Conservation (phyloP, 1,139 yeast genomes). For the Citeromyces siamensis region DNA sequence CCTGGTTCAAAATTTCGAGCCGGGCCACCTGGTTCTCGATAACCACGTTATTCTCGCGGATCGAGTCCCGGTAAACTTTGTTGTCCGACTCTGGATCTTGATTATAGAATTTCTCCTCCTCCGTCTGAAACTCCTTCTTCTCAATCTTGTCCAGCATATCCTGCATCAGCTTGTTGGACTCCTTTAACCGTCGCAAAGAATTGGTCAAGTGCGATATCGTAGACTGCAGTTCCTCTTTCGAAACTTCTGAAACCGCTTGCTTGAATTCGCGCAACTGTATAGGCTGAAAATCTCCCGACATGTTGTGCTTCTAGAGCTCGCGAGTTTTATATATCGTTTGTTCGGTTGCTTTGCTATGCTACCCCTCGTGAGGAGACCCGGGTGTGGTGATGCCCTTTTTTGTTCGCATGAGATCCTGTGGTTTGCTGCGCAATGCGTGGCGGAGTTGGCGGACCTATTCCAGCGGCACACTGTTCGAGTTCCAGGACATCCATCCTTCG, state of each 20-base stretch:
- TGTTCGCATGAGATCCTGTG: not conserved
- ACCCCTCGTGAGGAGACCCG: not conserved
- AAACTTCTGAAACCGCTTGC: constrained; percentile 20
- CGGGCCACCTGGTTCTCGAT: constrained; percentile 22
- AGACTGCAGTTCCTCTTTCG: constrained; percentile 17
- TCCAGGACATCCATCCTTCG: constrained; percentile 36
- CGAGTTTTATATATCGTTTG: not conserved
- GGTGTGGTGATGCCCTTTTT: not conserved
- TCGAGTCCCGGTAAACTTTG: constrained; percentile 20
- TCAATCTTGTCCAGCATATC: constrained; percentile 16
- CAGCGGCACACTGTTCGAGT: not conserved
- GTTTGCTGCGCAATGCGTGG: not conserved
- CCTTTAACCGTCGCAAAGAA: constrained; percentile 20
- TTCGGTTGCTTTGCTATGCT: not conserved
- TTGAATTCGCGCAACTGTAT: constrained; percentile 23
- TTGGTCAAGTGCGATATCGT: constrained; percentile 17
- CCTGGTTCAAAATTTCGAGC: constrained; percentile 20
- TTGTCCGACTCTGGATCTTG: constrained; percentile 18
- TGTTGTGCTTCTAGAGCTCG: constrained; percentile 7
- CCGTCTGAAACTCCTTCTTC: constrained; percentile 10
- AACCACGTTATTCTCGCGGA: constrained; percentile 21
- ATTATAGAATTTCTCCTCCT: constrained; percentile 13
- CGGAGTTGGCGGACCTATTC: not conserved
- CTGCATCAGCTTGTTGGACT: constrained; percentile 21
- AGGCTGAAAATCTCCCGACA: constrained; percentile 18